Percentiles rank a stretch among this genome's conserved stretches.
Conservation (phyloP, 805 yeast genomes). For the Saccharomycopsis olivae region DNA sequence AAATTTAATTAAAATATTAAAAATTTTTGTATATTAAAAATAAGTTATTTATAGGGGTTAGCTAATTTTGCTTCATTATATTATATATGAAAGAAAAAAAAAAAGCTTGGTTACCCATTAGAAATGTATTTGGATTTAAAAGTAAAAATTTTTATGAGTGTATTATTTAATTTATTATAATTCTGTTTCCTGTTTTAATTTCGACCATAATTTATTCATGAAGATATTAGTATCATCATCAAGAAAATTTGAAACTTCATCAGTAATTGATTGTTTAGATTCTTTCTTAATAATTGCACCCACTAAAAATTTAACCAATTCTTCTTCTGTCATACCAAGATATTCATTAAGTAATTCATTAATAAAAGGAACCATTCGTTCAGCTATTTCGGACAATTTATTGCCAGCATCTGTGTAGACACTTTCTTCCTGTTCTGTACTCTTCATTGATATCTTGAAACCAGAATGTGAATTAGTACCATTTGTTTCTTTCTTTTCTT, state of each 20-base stretch:
- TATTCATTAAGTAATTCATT: slow-evolving; percentile 38
- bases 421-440: slow-evolving; percentile 19
- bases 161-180: too few species aligned
- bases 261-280: slow-evolving; percentile 25
- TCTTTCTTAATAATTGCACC: slow-evolving; percentile 28
- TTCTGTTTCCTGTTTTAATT: slow-evolving; percentile 5
- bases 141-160: too few species aligned
- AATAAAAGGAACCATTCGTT: slow-evolving; percentile 23
- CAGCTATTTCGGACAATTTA: slow-evolving; percentile 19
- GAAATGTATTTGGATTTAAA: too few species aligned
- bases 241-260: slow-evolving; percentile 39
- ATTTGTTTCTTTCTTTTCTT: slow-evolving; percentile 24
- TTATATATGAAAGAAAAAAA: too few species aligned
- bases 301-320: slow-evolving; percentile 34
- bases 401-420: slow-evolving; percentile 10
- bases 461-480: neutral
- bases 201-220: slow-evolving; percentile 31
- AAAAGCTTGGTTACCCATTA: too few species aligned
- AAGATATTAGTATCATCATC: slow-evolving; percentile 38
- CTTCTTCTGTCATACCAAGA: slow-evolving; percentile 43
- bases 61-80: too few species aligned
- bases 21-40: neutral
- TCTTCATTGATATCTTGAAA: neutral
- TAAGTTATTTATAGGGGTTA: neutral
- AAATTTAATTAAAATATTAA: neutral